Percentiles rank a stretch among this genome's conserved stretches.
phyloP scores from a whole-genome alignment of 2,329 filamentous ascomycete species.

The Coniochaeta pulveracea region DNA sequence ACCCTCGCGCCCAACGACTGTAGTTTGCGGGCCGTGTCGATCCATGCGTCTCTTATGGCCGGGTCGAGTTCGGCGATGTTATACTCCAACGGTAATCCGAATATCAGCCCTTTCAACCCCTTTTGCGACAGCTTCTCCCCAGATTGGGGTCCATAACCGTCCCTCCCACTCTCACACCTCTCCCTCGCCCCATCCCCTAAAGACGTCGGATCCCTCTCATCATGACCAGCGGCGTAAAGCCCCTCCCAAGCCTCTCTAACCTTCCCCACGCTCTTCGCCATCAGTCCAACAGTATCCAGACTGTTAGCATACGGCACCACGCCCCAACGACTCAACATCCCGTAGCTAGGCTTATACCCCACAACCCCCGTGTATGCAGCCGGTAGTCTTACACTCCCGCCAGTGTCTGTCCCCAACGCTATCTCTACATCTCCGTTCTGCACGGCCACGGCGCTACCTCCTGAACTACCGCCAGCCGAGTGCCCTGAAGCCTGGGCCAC shows the following conservation, averaged over 20 bases:
- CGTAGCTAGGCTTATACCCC: slow-evolving; percentile 89
- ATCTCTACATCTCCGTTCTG: slow-evolving; percentile 43
- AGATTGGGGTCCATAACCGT: slow-evolving; percentile 13
- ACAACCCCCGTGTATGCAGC: slow-evolving; percentile 76
- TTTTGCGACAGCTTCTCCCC: not conserved
- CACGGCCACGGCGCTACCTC: slow-evolving; percentile 83
- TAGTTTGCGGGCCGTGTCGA: slow-evolving; percentile 45
- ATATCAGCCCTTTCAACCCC: slow-evolving; percentile 23
- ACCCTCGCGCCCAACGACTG: slow-evolving; percentile 57
- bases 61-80: slow-evolving; percentile 74
- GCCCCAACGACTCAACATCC: slow-evolving; percentile 73
- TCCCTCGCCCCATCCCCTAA: slow-evolving; percentile 44
- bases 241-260: slow-evolving; percentile 38
- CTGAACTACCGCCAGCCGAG: slow-evolving; percentile 83
- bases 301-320: slow-evolving; percentile 90
- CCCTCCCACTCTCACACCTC: slow-evolving; percentile 24
- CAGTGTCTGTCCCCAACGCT: slow-evolving; percentile 87
- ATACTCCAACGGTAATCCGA: slow-evolving; percentile 64
- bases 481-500: slow-evolving; percentile 13
- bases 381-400: slow-evolving; percentile 76
- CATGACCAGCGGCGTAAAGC: slow-evolving; percentile 41
- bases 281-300: slow-evolving; percentile 75
- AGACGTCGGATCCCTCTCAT: slow-evolving; percentile 65
- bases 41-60: slow-evolving; percentile 60
- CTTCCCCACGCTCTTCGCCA: slow-evolving; percentile 43